Conservation (phyloP, 768 basidiomycete genomes). For the Coprinopsis sp. region DNA sequence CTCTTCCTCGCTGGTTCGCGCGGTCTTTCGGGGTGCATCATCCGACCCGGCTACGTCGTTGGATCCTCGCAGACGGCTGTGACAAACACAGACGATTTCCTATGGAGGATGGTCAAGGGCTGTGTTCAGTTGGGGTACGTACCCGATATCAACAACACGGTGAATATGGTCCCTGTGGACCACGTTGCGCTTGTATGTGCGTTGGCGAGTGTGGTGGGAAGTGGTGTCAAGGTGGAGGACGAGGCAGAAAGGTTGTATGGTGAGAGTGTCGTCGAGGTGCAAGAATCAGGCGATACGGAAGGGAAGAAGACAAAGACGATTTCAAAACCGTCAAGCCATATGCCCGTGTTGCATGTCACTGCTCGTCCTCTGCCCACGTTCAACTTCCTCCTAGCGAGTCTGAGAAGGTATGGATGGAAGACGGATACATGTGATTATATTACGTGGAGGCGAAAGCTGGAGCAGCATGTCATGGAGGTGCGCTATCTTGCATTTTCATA, state of each 20-base stretch:
- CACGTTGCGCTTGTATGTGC: constrained; percentile 84
- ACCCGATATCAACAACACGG: constrained; percentile 95
- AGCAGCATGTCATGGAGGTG: constrained; percentile 90
- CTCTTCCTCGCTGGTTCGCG: constrained; percentile 86
- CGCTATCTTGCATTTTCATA: constrained; percentile 23
- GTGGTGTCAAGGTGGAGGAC: no score
- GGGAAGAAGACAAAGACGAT: no score
- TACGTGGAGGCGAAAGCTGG: constrained; percentile 85
- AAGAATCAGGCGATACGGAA: no score
- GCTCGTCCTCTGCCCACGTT: constrained; percentile 85
- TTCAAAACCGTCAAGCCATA: background rate
- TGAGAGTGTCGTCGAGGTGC: no score
- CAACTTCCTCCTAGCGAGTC: constrained; percentile 75
- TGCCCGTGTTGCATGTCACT: constrained; percentile 77
- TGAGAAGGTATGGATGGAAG: constrained; percentile 75
- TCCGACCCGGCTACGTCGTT: constrained; percentile 94
- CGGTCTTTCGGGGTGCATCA: constrained; percentile 79
- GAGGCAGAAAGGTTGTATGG: no score
- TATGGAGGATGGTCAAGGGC: constrained; percentile 98
- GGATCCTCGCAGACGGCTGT: constrained; percentile 92
- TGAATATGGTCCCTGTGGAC: constrained; percentile 98
- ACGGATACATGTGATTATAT: constrained; percentile 83
- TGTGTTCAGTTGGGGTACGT: constrained; percentile 95
- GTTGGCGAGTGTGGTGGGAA: constrained; percentile 46
- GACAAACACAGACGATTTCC: constrained; percentile 98